These are phyloP conservation scores for Agrocybe chaxingu DNA, from an alignment of 768 basidiomycete genomes.

Conservation along the genomic window DNA sequence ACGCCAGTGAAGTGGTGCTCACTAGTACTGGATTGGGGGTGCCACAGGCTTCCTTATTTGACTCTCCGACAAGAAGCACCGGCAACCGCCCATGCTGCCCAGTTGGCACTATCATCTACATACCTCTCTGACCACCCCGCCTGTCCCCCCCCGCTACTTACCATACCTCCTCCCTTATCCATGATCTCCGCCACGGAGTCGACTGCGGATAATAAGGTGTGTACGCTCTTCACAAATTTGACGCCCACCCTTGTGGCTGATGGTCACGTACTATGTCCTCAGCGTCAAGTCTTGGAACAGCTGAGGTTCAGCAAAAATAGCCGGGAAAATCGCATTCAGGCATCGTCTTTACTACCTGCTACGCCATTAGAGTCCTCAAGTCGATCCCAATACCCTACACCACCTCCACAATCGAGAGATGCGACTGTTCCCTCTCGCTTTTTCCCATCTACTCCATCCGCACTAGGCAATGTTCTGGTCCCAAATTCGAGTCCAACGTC, in stretches of 20 bases:
- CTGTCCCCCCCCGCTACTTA: conserved; percentile 14
- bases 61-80: conserved; percentile 48
- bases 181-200: conserved; percentile 50
- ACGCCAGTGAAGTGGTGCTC: too few relatives aligned
- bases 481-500: conserved; percentile 70
- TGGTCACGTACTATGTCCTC: conserved; percentile 11
- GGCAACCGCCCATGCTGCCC: conserved; percentile 13
- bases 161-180: conserved; percentile 17
- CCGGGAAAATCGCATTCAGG: conserved; percentile 25
- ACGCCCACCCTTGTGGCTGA: not conserved
- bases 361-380: conserved; percentile 18
- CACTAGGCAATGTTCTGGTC: conserved; percentile 61
- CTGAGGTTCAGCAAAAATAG: conserved; percentile 41
- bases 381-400: conserved; percentile 28
- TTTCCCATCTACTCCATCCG: conserved; percentile 44
- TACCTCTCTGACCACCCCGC: conserved; percentile 12
- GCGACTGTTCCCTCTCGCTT: conserved; percentile 66
- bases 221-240: conserved; percentile 17
- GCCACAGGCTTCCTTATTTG: conserved; percentile 36
- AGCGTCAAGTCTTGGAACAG: conserved; percentile 45
- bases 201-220: conserved; percentile 48
- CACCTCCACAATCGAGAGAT: conserved; percentile 72
- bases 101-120: conserved; percentile 26
- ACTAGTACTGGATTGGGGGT: too few relatives aligned
- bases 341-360: conserved; percentile 24